A percentile compares a stretch with the other conserved stretches of the same genome.
Conservation (phyloP, 495 filamentous ascomycete genomes). For the Penicillium chermesinum region DNA sequence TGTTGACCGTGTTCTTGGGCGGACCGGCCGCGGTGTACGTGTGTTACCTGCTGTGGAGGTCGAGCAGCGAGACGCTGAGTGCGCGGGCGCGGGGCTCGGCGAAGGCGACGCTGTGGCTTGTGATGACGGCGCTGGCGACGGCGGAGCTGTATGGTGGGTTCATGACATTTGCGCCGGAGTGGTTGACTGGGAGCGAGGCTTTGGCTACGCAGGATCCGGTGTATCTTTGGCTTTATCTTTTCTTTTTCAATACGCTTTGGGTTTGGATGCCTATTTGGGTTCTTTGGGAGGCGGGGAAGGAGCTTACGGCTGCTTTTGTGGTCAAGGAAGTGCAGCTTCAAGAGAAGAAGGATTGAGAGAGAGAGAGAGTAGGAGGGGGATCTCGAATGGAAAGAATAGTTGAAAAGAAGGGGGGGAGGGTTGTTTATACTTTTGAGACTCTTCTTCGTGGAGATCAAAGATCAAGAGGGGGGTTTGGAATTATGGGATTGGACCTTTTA, state of each 20-base stretch:
- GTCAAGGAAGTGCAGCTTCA: constrained; percentile 9
- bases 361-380: not conserved
- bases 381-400: not conserved
- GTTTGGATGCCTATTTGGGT: constrained; percentile 76
- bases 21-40: constrained; percentile 68
- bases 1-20: constrained; percentile 76
- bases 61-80: constrained; percentile 18
- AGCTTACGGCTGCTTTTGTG: constrained; percentile 55
- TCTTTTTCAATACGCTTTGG: constrained; percentile 92
- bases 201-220: constrained; percentile 78
- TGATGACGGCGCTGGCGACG: constrained; percentile 73
- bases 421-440: not conserved
- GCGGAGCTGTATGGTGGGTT: constrained; percentile 94
- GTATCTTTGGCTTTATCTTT: constrained; percentile 81
- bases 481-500: not conserved
- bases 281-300: constrained; percentile 59
- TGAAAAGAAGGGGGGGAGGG: not conserved
- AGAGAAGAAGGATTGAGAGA: constrained; percentile 6
- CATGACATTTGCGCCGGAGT: constrained; percentile 96
- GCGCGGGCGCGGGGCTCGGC: constrained; percentile 22
- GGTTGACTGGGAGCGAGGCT: constrained; percentile 71
- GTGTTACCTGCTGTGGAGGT: constrained; percentile 54
- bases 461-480: no score
- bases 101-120: constrained; percentile 59
- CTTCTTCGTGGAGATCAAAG: no score